Evolutionary conservation across 331 rosid species (phyloP), one percentile per base, ranked within the genome.

Genomic region (Quercus tomentella): DNA sequence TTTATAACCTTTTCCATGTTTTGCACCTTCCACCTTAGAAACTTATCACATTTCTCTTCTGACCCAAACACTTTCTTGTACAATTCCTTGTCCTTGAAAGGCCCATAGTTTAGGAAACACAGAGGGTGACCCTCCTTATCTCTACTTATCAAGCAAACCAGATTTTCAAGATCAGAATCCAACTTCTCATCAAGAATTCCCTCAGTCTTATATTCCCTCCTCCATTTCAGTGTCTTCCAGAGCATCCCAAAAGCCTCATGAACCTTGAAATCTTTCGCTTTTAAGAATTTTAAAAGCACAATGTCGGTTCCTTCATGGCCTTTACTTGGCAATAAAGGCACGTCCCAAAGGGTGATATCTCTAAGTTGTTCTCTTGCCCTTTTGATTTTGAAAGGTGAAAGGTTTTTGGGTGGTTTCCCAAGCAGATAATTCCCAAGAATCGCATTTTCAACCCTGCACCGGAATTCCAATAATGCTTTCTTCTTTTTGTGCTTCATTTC

Each of bases 281-380:
- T 91, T 73, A 95, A 83, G 89, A 95, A 95, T 68, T 91, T 95
- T 56, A 65, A 82, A 15, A 95, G 82, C 37, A 95, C 76, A 60
- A 87, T 33, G 52, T 93, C 93, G 0, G 94, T 91, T 3, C 93
- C 96, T 57, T 90, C 87, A 25, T 95, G 91, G 66, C 86, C 88
- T 88, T 90, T 91, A 70, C 98, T 93, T 2, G 98, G 96, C 57
- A 93, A 73, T 72, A 93, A 86, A 22, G 99, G 99, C 3, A 95
- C 86, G 15, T 91, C 99, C 98, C 98, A 95, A 1, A 93, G 77
- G 5, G 90, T 49, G 16, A 88, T 75, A 7, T 88, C 92, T 71
- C 85, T 82, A 0, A 85, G 82, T 0, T 80, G 22, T 66, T 81
- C 87, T 74, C n/a, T 85, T 1, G 74, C 58, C 25, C 61, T 45